Conservation (phyloP, 2,329 filamentous ascomycete species). For the Colletotrichum lindemuthianum region DNA sequence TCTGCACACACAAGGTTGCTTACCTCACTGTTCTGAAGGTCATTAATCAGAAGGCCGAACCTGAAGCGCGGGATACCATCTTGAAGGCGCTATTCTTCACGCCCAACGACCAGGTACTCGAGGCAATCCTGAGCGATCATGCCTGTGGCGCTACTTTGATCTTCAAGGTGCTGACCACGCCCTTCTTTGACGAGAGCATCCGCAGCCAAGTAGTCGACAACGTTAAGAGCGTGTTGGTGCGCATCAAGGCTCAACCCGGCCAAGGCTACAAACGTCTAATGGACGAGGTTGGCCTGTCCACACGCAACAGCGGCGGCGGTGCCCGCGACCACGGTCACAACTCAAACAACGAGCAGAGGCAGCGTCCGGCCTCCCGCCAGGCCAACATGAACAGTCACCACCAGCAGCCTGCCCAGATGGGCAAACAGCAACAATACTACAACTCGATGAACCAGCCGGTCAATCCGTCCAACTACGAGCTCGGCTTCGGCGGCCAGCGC, state of each 20-base stretch:
- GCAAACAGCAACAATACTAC: constrained; percentile 59
- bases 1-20: constrained; percentile 98
- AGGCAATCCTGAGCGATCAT: constrained; percentile 91
- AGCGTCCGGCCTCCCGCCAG: constrained; percentile 67
- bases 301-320: constrained; percentile 58
- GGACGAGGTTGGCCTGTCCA: constrained; percentile 95
- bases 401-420: constrained; percentile 53
- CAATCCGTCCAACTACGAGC: constrained; percentile 58
- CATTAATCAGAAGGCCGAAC: constrained; percentile 96
- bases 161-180: constrained; percentile 97
- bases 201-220: constrained; percentile 90
- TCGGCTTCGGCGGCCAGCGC: constrained; percentile 61
- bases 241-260: constrained; percentile 90
- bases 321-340: constrained; percentile 53
- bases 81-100: constrained; percentile 94
- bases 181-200: constrained; percentile 94
- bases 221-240: constrained; percentile 86
- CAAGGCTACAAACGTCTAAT: constrained; percentile 99
- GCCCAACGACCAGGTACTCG: constrained; percentile 83
- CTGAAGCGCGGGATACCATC: constrained; percentile 90
- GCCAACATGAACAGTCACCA: constrained; percentile 56
- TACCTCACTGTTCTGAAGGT: constrained; percentile 98
- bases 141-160: constrained; percentile 94
- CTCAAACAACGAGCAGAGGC: constrained; percentile 56
- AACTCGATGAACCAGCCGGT: constrained; percentile 57